Evolutionary conservation across 495 filamentous ascomycete species (phyloP), one percentile per base, ranked within the genome.

Genomic region (Glonium stellatum): DNA sequence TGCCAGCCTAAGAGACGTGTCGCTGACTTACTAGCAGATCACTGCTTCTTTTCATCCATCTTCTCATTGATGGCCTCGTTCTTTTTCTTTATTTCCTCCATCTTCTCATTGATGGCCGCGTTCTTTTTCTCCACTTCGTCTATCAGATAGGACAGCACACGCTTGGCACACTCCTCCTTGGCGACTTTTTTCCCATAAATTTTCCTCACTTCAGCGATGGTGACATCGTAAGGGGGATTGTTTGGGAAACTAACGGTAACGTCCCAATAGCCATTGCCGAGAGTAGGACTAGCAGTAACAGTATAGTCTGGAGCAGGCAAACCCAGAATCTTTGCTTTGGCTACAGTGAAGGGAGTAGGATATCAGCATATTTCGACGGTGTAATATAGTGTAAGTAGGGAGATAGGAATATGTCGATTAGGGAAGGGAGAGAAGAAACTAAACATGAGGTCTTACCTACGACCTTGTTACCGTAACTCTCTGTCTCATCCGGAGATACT

Each of bases 121-220:
- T 44, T 48, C 56, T 70, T 63, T 60, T 59, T 52, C 50, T 65
- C 58, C 42, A 67, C 68, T 35, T 76, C 59, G 19, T 61, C 57
- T 57, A 62, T 65, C 57, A 79, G 61, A 34, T 72, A 70, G 27
- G 54, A 57, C 53, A 73, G 60, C 35, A 75, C 70, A 15, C 52
- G 35, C 60, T 63, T 68, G 5, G 77, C 76, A 61, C 73, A 65
- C 63, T 73, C 68, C 57, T 80, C 77, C 55, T 75, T 79, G 4
- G 77, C 74, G 44, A 69, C 75, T 67, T 76, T 78, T 70, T 76
- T 75, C 15, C 79, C 79, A 61, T 60, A 77, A 0, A 79, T 65
- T 58, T 74, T 67, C 12, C 63, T 62, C 23, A 75, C 70, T 59
- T 74, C 71, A 9, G 74, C 76, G 35, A 79, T 64, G 48, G 63